These are phyloP conservation scores for Suhomyces chickasaworum DNA, from an alignment of 1,139 yeast species.

Conservation along the genomic window DNA sequence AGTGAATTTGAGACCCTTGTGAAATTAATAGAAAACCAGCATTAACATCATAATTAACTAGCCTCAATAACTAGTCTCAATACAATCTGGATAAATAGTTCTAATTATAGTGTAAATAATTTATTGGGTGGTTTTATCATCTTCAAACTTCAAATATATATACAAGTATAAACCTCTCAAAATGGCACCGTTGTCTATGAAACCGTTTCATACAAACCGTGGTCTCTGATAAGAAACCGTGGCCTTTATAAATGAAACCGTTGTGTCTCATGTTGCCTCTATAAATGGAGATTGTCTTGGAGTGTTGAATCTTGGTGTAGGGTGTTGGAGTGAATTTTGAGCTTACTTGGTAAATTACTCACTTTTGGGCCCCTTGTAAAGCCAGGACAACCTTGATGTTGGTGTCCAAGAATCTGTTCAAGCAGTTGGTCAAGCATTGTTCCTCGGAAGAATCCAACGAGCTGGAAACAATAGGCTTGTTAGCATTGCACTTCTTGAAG, in stretches of 20 bases:
- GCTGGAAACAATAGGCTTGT: constrained; percentile 49
- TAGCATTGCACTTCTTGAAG: constrained; percentile 78
- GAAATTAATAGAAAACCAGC: background rate
- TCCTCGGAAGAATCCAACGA: constrained; percentile 63
- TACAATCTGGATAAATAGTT: too few relatives aligned
- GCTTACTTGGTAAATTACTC: background rate
- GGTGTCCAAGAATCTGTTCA: constrained; percentile 83
- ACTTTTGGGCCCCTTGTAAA: constrained; percentile 38
- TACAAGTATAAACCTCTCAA: constrained; percentile 1
- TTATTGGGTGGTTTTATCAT: background rate
- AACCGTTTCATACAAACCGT: too few relatives aligned
- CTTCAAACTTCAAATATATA: background rate
- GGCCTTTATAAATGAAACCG: too few relatives aligned
- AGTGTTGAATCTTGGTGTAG: background rate
- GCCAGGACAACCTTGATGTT: constrained; percentile 80
- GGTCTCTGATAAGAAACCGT: too few relatives aligned
- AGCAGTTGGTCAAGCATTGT: constrained; percentile 74
- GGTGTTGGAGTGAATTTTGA: background rate
- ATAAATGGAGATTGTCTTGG: background rate
- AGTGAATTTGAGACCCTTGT: background rate
- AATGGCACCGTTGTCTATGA: background rate
- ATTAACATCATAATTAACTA: too few relatives aligned
- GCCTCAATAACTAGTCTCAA: too few relatives aligned
- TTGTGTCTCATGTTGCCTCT: too few relatives aligned
- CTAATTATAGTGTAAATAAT: background rate